Evolutionary conservation across 176 grass and related monocot genomes (phyloP).

Genomic region (Otatea glauca): DNA sequence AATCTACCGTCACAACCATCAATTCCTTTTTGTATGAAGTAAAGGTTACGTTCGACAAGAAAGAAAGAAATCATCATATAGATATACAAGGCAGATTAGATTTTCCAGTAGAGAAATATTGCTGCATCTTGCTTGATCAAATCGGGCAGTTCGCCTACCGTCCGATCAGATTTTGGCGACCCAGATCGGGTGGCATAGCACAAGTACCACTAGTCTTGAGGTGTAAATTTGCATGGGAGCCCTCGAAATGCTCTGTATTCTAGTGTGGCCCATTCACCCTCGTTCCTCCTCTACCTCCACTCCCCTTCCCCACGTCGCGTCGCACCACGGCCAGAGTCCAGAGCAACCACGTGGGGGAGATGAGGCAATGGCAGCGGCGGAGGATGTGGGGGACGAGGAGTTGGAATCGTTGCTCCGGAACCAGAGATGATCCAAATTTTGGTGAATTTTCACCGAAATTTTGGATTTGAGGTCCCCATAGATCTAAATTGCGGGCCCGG

Average conservation of each 20-base stretch:
- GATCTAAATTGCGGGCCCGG: too few relatives aligned
- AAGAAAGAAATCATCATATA: background rate
- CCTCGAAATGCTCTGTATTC: background rate
- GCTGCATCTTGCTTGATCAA: too few relatives aligned
- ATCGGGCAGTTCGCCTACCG: background rate
- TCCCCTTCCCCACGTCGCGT: background rate
- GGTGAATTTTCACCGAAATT: too few relatives aligned
- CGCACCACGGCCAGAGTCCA: background rate
- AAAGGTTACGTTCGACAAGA: too few relatives aligned
- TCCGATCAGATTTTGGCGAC: background rate
- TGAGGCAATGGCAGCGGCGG: constrained; percentile 9
- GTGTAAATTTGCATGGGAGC: background rate
- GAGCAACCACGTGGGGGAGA: background rate
- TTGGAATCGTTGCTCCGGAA: constrained; percentile 60
- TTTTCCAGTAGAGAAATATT: background rate
- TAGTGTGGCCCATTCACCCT: background rate
- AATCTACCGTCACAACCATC: too few relatives aligned
- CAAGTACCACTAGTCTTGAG: background rate
- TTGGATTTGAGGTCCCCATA: too few relatives aligned
- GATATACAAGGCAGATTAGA: background rate
- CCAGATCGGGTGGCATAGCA: background rate
- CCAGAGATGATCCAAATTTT: too few relatives aligned
- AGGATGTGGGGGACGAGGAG: constrained; percentile 50
- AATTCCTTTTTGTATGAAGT: too few relatives aligned
- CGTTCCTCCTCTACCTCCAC: background rate